phyloP scores from a whole-genome alignment of 2,329 filamentous ascomycete genomes.

The Pezicula carpinea region DNA sequence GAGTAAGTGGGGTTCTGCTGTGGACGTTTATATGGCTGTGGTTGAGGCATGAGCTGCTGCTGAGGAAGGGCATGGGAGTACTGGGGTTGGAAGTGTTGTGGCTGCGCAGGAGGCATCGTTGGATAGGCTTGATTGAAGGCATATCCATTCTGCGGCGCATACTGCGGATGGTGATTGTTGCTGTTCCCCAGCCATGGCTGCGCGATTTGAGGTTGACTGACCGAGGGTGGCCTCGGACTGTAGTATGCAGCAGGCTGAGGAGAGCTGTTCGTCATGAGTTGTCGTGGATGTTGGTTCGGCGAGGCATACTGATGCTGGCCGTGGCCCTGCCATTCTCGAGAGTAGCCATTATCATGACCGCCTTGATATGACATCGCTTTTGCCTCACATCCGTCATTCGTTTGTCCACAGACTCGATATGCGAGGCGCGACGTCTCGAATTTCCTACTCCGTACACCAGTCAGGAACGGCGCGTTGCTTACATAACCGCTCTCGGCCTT shows the following conservation, averaged over 20 bases:
- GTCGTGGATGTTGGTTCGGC: slow-evolving; percentile 9
- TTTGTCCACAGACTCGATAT: not conserved
- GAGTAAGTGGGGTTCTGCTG: not conserved
- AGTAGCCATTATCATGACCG: slow-evolving; percentile 20
- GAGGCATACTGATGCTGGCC: slow-evolving; percentile 11
- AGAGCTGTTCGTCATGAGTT: slow-evolving; percentile 5
- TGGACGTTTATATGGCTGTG: not conserved
- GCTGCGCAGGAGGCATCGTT: slow-evolving; percentile 8
- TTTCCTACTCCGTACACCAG: not conserved
- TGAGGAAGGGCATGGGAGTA: not conserved
- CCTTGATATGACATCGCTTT: slow-evolving; percentile 24
- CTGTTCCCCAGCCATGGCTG: slow-evolving; percentile 3
- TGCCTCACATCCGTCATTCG: not conserved
- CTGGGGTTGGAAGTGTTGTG: slow-evolving; percentile 6
- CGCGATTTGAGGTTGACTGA: not conserved
- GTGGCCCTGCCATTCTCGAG: slow-evolving; percentile 12
- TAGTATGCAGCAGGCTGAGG: slow-evolving; percentile 1
- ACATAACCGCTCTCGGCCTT: too few species aligned
- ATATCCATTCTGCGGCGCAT: slow-evolving; percentile 2
- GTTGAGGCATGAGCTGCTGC: not conserved
- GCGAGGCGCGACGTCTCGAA: not conserved
- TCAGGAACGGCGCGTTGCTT: too few species aligned
- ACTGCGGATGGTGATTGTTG: slow-evolving; percentile 2
- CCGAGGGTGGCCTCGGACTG: not conserved
- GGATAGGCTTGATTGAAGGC: not conserved